Conservation (phyloP, 2,329 filamentous ascomycete genomes). For the Penicillium sp. region DNA sequence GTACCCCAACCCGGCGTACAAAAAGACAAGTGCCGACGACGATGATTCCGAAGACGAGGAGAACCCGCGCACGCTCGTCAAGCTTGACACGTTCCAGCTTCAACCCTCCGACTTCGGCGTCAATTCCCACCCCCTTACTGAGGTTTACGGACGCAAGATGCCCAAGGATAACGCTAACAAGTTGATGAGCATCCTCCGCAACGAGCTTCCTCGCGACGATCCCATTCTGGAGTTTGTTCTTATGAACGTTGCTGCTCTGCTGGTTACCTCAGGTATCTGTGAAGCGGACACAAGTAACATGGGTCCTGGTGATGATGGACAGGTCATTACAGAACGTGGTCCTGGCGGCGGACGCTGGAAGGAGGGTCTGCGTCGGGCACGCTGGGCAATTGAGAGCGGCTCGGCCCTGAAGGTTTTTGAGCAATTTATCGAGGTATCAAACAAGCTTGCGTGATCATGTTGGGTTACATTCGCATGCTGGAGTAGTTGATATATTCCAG, state of each 20-base stretch:
- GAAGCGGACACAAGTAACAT: constrained; percentile 78
- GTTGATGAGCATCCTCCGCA: constrained; percentile 70
- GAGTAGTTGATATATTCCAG: constrained; percentile 1
- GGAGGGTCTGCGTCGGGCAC: constrained; percentile 82
- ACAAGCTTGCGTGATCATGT: constrained; percentile 41
- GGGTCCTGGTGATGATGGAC: constrained; percentile 75
- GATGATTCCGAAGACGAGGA: constrained; percentile 42
- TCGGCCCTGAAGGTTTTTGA: constrained; percentile 81
- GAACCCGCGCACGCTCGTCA: constrained; percentile 46
- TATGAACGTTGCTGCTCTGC: constrained; percentile 85
- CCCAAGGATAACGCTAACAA: constrained; percentile 86
- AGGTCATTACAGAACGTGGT: constrained; percentile 76
- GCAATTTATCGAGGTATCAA: constrained; percentile 79
- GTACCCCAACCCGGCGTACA: constrained; percentile 46
- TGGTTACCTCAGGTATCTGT: constrained; percentile 82
- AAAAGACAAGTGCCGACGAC: constrained; percentile 42
- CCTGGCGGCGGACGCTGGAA: constrained; percentile 91
- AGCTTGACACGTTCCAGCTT: constrained; percentile 74
- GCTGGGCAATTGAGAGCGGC: constrained; percentile 84
- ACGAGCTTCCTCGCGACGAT: constrained; percentile 70
- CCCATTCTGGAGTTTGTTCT: constrained; percentile 91
- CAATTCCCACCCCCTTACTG: constrained; percentile 66
- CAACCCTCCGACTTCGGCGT: constrained; percentile 86
- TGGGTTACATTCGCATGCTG: neutral
- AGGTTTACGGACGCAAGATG: constrained; percentile 80